These are phyloP conservation scores for Citrus maxima DNA, from an alignment of 345 rosid species.

Conservation along the genomic window DNA sequence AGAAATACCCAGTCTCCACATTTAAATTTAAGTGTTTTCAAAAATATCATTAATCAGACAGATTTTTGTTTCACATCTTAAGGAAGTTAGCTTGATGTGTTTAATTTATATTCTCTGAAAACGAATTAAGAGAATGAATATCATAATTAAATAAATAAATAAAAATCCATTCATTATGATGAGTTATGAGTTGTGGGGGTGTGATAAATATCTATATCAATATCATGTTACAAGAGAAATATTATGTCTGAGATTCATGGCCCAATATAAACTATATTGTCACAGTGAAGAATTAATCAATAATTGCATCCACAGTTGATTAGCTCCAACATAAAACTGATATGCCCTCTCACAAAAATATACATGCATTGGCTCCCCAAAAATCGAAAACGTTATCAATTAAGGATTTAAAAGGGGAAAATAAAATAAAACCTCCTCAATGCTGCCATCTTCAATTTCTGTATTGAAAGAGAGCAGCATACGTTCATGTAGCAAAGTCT, in stretches of 20 bases:
- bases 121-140: too few species aligned
- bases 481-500: slow-evolving; percentile 67
- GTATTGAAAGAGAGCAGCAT: slow-evolving; percentile 75
- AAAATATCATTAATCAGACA: not conserved
- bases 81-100: too few species aligned
- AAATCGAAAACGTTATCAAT: not conserved
- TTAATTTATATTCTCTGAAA: too few species aligned
- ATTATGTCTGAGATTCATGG: not conserved
- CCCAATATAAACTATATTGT: not conserved
- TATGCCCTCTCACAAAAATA: too few species aligned
- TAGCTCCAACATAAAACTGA: not conserved
- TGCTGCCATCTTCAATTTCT: slow-evolving; percentile 90
- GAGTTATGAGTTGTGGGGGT: too few species aligned
- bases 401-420: not conserved
- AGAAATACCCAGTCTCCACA: not conserved
- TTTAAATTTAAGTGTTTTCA: not conserved
- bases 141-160: too few species aligned
- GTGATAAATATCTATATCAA: too few species aligned
- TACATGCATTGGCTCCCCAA: too few species aligned
- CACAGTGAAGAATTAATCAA: not conserved
- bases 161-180: too few species aligned
- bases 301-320: not conserved
- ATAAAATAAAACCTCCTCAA: slow-evolving; percentile 49
- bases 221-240: not conserved
- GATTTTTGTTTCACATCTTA: too few species aligned